Base-by-base conservation (phyloP, 148 eudicot genomes). In the Pouteria glomerata region DNA sequence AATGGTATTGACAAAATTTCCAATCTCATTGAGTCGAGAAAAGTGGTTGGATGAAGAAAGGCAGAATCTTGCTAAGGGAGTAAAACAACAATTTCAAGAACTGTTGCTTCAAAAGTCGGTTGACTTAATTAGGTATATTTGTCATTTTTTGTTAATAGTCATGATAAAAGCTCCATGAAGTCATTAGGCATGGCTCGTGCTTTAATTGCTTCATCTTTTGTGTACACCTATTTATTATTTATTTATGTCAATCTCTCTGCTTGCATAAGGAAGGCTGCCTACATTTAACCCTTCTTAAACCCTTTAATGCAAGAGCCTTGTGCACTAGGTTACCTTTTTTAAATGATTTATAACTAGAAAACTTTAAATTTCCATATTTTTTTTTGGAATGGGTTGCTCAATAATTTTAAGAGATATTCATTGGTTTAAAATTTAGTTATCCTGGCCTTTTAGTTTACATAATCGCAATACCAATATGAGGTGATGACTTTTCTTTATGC, bases 41-140 rank as follows among this genome's bases (percentile, higher is more conserved):
- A 85, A 78, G 68, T 95, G 98, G 98, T 76, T 90, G 30, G 72
- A 76, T 51, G 79, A 86, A 68, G 97, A 95, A 74, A 81, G 39
- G 34, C 70, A 72, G 66, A 80, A 77, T 70, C 91, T 95, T 35
- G 68, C 81, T 67, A 91, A 89, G 77, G 98, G 93, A 75, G 82
- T 95, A 42, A 85, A 80, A 48, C 93, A 90, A 42, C 98, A 91
- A 65, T 76, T 83, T 74, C 93, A 89, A 78, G 85, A 81, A 77
- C 76, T 68, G 69, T 55, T 91, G 82, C 78, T 89, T 62, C 77
- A 74, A 47, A 83, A 69, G 34, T 87, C 86, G 18, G 77, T 84
- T 50, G 73, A 89, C 56, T 65, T 45, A 16, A 29, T 80, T 45
- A 85, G 90, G 97, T 89, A 75, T 45, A n/a, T 52, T 57, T 63